A percentile compares a stretch with the other conserved stretches of the same genome.
phyloP scores from a whole-genome alignment of 768 basidiomycete species.

The Artomyces pyxidatus region DNA sequence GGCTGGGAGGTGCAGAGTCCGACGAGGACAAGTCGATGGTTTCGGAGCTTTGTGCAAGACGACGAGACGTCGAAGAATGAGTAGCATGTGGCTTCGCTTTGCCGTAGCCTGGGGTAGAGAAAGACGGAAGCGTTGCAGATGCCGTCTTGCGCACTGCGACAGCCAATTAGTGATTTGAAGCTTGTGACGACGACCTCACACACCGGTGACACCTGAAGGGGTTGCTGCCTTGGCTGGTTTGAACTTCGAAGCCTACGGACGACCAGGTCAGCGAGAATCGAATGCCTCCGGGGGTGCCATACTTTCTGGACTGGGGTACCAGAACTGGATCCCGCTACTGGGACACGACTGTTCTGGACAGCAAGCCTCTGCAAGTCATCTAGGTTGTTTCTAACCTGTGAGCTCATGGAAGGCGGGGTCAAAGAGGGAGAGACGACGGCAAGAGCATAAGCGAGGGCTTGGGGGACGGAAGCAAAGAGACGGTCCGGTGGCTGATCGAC shows the following conservation, averaged over 20 bases:
- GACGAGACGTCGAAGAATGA: neutral
- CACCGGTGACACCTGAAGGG: neutral
- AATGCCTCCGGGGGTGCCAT: neutral
- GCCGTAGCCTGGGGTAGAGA: conserved; percentile 6
- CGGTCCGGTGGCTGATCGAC: too few species aligned
- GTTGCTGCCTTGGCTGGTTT: conserved; percentile 13
- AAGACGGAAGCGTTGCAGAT: conserved; percentile 1
- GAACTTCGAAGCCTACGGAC: conserved; percentile 12
- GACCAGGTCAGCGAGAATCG: neutral
- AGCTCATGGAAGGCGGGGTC: conserved; percentile 9
- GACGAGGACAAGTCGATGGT: conserved; percentile 10
- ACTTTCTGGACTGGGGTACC: conserved; percentile 9
- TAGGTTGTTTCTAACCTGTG: conserved; percentile 17
- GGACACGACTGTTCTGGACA: neutral
- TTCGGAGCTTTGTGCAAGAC: conserved; percentile 4
- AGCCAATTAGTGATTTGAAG: neutral
- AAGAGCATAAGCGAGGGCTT: too few species aligned
- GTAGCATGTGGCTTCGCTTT: conserved; percentile 6
- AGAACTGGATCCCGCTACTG: neutral
- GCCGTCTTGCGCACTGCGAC: neutral
- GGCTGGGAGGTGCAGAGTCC: conserved; percentile 1
- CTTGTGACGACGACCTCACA: neutral
- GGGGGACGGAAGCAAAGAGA: too few species aligned
- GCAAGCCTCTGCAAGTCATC: conserved; percentile 12
- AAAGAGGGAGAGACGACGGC: neutral